Evolutionary conservation across 2,329 filamentous ascomycete species (phyloP).

Genomic region (Scolecobasidium constrictum): DNA sequence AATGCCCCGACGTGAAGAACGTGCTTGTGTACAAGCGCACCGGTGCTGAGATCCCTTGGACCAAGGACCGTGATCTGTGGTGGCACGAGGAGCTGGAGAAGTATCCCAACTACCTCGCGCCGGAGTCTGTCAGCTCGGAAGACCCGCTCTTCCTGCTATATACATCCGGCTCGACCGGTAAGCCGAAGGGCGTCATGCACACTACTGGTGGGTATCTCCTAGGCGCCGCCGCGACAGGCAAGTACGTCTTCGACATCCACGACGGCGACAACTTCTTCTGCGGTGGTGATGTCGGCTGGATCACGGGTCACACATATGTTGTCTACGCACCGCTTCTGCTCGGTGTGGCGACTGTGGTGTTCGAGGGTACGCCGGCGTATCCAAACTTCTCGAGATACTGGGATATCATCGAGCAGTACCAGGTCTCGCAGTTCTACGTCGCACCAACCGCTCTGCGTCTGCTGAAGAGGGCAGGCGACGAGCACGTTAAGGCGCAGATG

Average conservation of each 20-base stretch:
- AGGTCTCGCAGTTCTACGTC: conserved; percentile 96
- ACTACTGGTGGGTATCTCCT: conserved; percentile 92
- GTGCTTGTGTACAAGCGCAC: conserved; percentile 93
- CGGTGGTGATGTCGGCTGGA: conserved; percentile 97
- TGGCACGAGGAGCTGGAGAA: conserved; percentile 99
- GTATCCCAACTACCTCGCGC: conserved; percentile 85
- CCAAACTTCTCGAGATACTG: conserved; percentile 98
- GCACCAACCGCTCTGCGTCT: conserved; percentile 87
- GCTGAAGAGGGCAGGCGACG: conserved; percentile 88
- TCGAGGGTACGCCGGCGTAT: conserved; percentile 95
- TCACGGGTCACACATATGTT: conserved; percentile 96
- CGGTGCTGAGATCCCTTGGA: conserved; percentile 85
- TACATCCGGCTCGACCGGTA: conserved; percentile 94
- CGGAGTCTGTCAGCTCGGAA: conserved; percentile 82
- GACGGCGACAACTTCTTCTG: conserved; percentile 92
- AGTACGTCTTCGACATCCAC: conserved; percentile 98
- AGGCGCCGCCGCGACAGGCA: conserved; percentile 84
- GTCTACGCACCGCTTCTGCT: conserved; percentile 91
- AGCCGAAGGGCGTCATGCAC: conserved; percentile 99
- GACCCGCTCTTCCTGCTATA: conserved; percentile 97
- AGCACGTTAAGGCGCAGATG: conserved; percentile 86
- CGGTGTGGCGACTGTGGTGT: conserved; percentile 89
- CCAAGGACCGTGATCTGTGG: conserved; percentile 80
- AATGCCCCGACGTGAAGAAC: conserved; percentile 78
- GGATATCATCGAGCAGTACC: conserved; percentile 94